phyloP scores from a whole-genome alignment of 2,329 filamentous ascomycete genomes.

The Nemania abortiva region DNA sequence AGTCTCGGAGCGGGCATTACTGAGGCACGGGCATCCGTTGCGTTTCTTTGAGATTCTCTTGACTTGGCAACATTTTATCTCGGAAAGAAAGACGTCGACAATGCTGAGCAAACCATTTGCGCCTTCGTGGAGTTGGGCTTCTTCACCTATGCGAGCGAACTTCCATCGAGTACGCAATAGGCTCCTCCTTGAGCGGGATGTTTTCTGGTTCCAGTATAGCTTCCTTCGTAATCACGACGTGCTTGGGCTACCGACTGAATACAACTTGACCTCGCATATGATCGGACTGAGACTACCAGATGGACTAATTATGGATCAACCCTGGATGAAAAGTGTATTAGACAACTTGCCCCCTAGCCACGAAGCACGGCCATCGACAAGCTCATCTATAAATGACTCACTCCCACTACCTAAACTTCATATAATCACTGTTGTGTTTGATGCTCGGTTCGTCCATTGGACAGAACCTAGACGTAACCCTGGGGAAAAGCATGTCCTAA shows the following conservation, averaged over 20 bases:
- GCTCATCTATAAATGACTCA: not conserved
- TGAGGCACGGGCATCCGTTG: constrained; percentile 28
- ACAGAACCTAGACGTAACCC: not conserved
- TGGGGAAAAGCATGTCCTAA: not conserved
- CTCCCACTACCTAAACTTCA: constrained; percentile 7
- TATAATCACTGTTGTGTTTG: constrained; percentile 28
- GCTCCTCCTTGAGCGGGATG: no score
- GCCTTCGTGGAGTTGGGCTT: constrained; percentile 32
- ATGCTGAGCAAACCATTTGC: constrained; percentile 4
- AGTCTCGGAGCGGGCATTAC: not conserved
- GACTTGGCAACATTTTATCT: not conserved
- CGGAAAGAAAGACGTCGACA: not conserved
- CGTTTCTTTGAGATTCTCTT: constrained; percentile 24
- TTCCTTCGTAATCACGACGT: constrained; percentile 23
- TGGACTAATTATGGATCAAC: constrained; percentile 5
- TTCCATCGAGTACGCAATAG: not conserved
- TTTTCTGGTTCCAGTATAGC: constrained; percentile 2
- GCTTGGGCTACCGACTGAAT: constrained; percentile 12
- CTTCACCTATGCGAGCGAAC: not conserved
- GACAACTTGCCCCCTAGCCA: not conserved
- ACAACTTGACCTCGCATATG: not conserved
- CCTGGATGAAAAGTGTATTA: constrained; percentile 13
- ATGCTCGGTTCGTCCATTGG: constrained; percentile 19
- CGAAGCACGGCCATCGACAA: not conserved
- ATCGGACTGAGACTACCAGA: not conserved